Evolutionary conservation across 352 stramenopile species (phyloP).

Genomic region (Phytophthora nicotianae): DNA sequence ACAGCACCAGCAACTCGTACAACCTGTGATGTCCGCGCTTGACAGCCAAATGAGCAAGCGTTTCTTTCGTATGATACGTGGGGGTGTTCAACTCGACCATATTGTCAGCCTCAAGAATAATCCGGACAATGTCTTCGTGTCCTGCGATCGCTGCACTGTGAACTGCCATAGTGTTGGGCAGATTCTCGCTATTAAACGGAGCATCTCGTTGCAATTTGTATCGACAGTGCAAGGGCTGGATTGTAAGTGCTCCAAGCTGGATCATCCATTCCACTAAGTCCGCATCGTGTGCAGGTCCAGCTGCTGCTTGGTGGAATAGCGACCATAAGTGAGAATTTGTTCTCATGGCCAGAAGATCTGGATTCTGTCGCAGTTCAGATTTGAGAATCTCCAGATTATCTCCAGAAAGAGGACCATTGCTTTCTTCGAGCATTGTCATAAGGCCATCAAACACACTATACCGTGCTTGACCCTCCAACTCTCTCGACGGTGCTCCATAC

Average conservation of each 20-base stretch:
- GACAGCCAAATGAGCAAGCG: slow-evolving; percentile 33
- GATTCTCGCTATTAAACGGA: not conserved
- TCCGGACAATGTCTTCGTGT: slow-evolving; percentile 30
- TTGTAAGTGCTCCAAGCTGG: slow-evolving; percentile 29
- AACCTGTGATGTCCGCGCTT: slow-evolving; percentile 25
- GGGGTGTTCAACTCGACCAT: slow-evolving; percentile 33
- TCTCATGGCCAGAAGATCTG: slow-evolving; percentile 14
- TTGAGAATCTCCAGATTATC: slow-evolving; percentile 11
- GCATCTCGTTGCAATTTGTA: not conserved
- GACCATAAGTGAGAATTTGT: slow-evolving; percentile 6
- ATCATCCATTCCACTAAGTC: slow-evolving; percentile 46
- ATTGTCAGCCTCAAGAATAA: slow-evolving; percentile 37
- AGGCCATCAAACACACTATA: slow-evolving; percentile 12
- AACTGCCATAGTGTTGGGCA: slow-evolving; percentile 27
- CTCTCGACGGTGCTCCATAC: slow-evolving; percentile 9
- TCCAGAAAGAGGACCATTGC: slow-evolving; percentile 8
- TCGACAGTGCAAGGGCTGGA: slow-evolving; percentile 23
- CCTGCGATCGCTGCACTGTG: slow-evolving; percentile 25
- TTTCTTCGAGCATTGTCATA: slow-evolving; percentile 17
- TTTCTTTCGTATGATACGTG: slow-evolving; percentile 35
- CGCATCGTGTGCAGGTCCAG: slow-evolving; percentile 36
- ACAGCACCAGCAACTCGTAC: slow-evolving; percentile 19
- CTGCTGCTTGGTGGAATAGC: slow-evolving; percentile 37
- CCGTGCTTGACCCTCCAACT: not conserved
- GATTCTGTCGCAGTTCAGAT: slow-evolving; percentile 11